Evolutionary conservation across 345 rosid genomes (phyloP).

Genomic region (Euclidium syriacum): DNA sequence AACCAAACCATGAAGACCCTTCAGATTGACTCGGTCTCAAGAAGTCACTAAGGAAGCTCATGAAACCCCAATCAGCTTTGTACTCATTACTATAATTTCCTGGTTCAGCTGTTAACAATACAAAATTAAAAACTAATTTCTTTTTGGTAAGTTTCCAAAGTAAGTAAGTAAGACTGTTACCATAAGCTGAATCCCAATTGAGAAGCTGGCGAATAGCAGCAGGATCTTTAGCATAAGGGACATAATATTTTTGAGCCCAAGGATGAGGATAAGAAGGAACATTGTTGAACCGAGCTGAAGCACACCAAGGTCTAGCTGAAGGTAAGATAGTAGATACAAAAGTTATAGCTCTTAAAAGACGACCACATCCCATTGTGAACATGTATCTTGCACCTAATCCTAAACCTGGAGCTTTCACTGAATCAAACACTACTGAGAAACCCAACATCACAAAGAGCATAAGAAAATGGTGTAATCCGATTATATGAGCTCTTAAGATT

Average conservation of each 20-base stretch:
- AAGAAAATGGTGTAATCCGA: slow-evolving; percentile 79
- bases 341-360: slow-evolving; percentile 82
- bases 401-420: slow-evolving; percentile 85
- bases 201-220: slow-evolving; percentile 58
- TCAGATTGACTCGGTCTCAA: slow-evolving; percentile 64
- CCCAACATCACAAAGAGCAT: slow-evolving; percentile 87
- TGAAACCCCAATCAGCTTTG: slow-evolving; percentile 74
- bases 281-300: slow-evolving; percentile 50
- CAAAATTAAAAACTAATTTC: background rate
- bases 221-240: slow-evolving; percentile 75
- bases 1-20: slow-evolving; percentile 70
- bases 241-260: slow-evolving; percentile 89
- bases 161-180: too few species aligned
- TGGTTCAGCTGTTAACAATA: slow-evolving; percentile 41
- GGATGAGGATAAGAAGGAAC: slow-evolving; percentile 74
- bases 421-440: slow-evolving; percentile 79
- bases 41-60: slow-evolving; percentile 81
- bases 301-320: slow-evolving; percentile 96
- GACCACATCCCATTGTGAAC: slow-evolving; percentile 91
- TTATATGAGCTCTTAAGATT: slow-evolving; percentile 74
- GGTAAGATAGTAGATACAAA: slow-evolving; percentile 86
- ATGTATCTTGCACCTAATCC: slow-evolving; percentile 90
- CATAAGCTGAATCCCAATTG: slow-evolving; percentile 36
- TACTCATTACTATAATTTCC: slow-evolving; percentile 48
- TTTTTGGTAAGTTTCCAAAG: too few species aligned